Evolutionary conservation across 2,329 filamentous ascomycete genomes (phyloP), one percentile per base, ranked within the genome.

Genomic region (Stagonosporopsis rhizophila): DNA sequence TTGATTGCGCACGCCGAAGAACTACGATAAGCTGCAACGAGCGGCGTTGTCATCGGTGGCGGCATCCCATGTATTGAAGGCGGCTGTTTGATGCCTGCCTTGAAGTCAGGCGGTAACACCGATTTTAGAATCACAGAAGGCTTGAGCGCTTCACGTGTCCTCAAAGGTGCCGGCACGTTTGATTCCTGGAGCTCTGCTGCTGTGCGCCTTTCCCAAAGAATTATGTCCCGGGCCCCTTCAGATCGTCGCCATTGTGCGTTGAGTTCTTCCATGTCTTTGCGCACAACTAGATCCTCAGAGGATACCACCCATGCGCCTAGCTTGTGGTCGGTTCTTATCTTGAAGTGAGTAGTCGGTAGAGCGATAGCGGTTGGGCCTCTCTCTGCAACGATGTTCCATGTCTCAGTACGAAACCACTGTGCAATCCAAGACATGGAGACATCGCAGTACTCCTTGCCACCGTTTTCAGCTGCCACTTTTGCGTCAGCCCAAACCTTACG

Each of bases 331-430:
- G 52, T 48, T 19, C 65, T 58, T 1, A 68, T 59, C 34, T 71
- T 74, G 40, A 75, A 68, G 17, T 62, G 62, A 28, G 61, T 44
- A 3, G 44, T 53, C n/a, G 73, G 68, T 6, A 44, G 56, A 11
- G 58, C 42, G 32, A 72, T 60, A 3, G 60, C 65, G 9, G 50
- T 47, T 27, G 67, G 68, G 1, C 73, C 68, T 6, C 58, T 9
- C 42, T 66, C 35, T 17, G 49, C 57, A 15, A 75, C 55, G 6
- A 58, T 51, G 11, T 53, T 50, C 73, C 73, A 77, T 20, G 69
- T 75, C n/a, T 67, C 58, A 22, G 59, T 66, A 8, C 67, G 70
- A 45, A 77, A 76, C 74, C 74, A 76, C 44, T 71, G 67, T 22
- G 71, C 71, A 25, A 73, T 63, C 59, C 72, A 77, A 14, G 69